Base-by-base conservation (phyloP, 306 rosid species). In the Calophaca sinica region DNA sequence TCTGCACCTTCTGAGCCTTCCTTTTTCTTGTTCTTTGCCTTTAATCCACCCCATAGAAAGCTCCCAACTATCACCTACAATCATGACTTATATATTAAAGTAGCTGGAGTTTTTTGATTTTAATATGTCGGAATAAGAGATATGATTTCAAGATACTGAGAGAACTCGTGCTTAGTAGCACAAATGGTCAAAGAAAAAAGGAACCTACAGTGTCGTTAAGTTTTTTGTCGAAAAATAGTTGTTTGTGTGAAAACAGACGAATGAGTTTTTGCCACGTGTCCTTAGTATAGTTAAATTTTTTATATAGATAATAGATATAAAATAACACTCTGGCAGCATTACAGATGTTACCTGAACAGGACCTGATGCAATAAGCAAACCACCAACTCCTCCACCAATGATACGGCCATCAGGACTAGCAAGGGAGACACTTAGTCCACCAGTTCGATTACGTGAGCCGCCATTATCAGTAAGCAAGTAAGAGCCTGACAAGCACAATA, bases 391-490 rank as follows among this genome's bases (percentile, higher is more conserved):
- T 11, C 99, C 99, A 14, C 99, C 98, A 5, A 96, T 64, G 68
- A 96, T 87, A 31, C 89, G 85, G 4, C 99, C 99, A 45, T 96
- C 97, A 38, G 96, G 90, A 81, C 92, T 89, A 12, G 93, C 91
- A 62, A 92, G 97, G 48, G 96, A 84, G 59, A 96, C 87, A 65
- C 86, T 90, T 2, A 96, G 75, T 20, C 98, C 89, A 9, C 97
- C 99, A 35, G 80, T 74, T 83, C 92, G 91, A 57, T 85, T 86
- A 41, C 84, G 80, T 28, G 94, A 72, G 53, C 87, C 88, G 78
- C 87, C 80, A 59, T 52, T 58, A 39, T 96, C 98, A 14, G 85
- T 79, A 38, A 84, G 89, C 80, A 93, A 53, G 69, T 85, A 92
- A 63, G 93, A 92, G 70, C 99, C 99, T 13, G 99, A 87, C 42